Evolutionary conservation across 108 stramenopile genomes (phyloP).

Genomic region (Cylindrotheca fusiformis): DNA sequence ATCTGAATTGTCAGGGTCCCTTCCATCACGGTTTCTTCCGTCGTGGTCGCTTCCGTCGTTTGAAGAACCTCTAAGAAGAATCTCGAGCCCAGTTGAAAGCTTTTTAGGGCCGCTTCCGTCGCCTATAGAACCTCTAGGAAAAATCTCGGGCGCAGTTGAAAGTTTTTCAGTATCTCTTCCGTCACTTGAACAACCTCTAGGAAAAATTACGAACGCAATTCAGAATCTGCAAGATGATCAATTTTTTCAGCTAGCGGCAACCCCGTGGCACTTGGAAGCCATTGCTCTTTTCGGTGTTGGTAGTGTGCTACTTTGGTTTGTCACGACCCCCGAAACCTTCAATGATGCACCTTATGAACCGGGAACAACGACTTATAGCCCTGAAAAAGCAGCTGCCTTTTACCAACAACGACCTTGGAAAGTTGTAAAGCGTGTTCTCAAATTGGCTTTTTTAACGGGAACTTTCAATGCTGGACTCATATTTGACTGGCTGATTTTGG

Average conservation of each 20-base stretch:
- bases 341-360: constrained; percentile 55
- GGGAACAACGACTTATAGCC: constrained; percentile 59
- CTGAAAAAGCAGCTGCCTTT: constrained; percentile 43
- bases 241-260: not conserved
- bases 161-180: too few relatives aligned
- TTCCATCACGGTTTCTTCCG: too few relatives aligned
- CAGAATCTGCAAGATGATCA: too few relatives aligned
- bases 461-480: constrained; percentile 67
- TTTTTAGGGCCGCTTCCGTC: too few relatives aligned
- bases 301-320: constrained; percentile 14
- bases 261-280: constrained; percentile 43
- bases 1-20: too few relatives aligned
- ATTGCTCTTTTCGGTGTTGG: constrained; percentile 25
- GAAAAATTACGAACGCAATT: too few relatives aligned
- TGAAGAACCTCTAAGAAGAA: not conserved
- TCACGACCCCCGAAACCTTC: constrained; percentile 44
- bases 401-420: constrained; percentile 49
- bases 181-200: too few relatives aligned
- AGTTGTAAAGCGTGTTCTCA: constrained; percentile 55
- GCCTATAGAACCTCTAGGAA: too few relatives aligned
- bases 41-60: not conserved
- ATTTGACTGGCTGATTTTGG: constrained; percentile 71
- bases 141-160: too few relatives aligned
- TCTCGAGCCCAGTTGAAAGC: not conserved
- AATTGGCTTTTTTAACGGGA: constrained; percentile 48